Evolutionary conservation across 768 basidiomycete genomes (phyloP).

Genomic region (Strobilomyces dryophilus): DNA sequence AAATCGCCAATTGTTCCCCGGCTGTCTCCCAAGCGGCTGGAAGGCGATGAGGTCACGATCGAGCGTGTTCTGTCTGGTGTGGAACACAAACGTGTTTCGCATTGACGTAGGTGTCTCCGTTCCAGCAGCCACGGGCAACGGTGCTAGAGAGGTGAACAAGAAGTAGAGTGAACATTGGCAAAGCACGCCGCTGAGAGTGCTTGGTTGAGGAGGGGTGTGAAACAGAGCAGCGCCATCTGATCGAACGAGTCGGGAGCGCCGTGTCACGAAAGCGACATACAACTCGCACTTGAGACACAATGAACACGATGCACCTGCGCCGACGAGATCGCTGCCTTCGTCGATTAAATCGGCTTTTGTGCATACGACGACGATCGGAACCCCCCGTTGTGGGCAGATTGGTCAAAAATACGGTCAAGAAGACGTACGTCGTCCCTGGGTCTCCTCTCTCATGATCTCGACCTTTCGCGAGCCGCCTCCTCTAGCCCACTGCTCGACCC

Average conservation of each 20-base stretch:
- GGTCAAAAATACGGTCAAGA: background rate
- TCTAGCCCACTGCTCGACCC: slow-evolving; percentile 80
- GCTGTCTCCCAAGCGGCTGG: slow-evolving; percentile 97
- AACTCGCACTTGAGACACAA: slow-evolving; percentile 90
- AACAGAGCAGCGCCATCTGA: slow-evolving; percentile 89
- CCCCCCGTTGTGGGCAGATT: slow-evolving; percentile 72
- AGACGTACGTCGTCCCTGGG: slow-evolving; percentile 73
- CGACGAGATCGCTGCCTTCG: slow-evolving; percentile 66
- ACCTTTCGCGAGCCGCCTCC: slow-evolving; percentile 66
- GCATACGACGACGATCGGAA: slow-evolving; percentile 86
- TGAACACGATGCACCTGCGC: slow-evolving; percentile 68
- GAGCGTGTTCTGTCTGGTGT: slow-evolving; percentile 82
- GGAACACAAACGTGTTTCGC: slow-evolving; percentile 83
- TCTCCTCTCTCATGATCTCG: slow-evolving; percentile 74
- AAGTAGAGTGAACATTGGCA: slow-evolving; percentile 78
- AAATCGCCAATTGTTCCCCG: slow-evolving; percentile 82
- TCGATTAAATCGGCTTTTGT: slow-evolving; percentile 94
- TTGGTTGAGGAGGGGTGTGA: slow-evolving; percentile 81
- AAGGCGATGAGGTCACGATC: slow-evolving; percentile 89
- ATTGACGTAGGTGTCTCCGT: slow-evolving; percentile 43
- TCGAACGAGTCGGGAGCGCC: slow-evolving; percentile 3
- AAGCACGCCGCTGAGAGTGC: slow-evolving; percentile 62
- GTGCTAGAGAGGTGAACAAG: slow-evolving; percentile 60
- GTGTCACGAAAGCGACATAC: background rate
- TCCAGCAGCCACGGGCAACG: slow-evolving; percentile 37